Conservation (phyloP, 768 basidiomycete species). For the Galerina marginata region DNA sequence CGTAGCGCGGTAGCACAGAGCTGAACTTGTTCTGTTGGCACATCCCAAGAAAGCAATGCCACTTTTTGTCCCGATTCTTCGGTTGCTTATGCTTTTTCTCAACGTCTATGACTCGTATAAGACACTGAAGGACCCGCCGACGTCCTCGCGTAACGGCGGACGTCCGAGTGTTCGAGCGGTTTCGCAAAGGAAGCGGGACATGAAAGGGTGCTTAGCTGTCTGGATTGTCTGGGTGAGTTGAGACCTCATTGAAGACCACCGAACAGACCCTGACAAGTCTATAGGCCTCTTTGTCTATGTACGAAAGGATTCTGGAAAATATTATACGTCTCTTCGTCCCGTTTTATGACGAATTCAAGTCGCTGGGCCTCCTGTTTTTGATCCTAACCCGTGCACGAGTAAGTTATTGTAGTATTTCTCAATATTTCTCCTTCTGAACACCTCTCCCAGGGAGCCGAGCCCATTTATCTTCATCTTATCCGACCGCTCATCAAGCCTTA, state of each 20-base stretch:
- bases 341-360: constrained; percentile 86
- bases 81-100: constrained; percentile 71
- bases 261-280: neutral
- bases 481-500: constrained; percentile 84
- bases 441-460: constrained; percentile 75
- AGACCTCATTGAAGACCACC: neutral
- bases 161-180: constrained; percentile 69
- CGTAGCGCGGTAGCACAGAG: constrained; percentile 8
- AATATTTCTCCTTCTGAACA: neutral
- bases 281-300: constrained; percentile 70
- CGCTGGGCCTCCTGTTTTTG: constrained; percentile 72
- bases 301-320: constrained; percentile 70
- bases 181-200: constrained; percentile 79
- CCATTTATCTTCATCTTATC: constrained; percentile 79
- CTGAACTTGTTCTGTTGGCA: neutral
- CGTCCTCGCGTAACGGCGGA: constrained; percentile 58
- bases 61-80: constrained; percentile 68
- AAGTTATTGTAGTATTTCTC: constrained; percentile 27
- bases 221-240: constrained; percentile 85
- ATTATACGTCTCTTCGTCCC: constrained; percentile 75
- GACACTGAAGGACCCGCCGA: constrained; percentile 70
- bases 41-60: constrained; percentile 52
- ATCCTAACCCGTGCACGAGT: constrained; percentile 79
- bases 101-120: constrained; percentile 89
- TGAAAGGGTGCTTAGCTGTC: constrained; percentile 84